Evolutionary conservation across 768 basidiomycete species (phyloP).

Genomic region (Rhodotorula sphaerocarpa): DNA sequence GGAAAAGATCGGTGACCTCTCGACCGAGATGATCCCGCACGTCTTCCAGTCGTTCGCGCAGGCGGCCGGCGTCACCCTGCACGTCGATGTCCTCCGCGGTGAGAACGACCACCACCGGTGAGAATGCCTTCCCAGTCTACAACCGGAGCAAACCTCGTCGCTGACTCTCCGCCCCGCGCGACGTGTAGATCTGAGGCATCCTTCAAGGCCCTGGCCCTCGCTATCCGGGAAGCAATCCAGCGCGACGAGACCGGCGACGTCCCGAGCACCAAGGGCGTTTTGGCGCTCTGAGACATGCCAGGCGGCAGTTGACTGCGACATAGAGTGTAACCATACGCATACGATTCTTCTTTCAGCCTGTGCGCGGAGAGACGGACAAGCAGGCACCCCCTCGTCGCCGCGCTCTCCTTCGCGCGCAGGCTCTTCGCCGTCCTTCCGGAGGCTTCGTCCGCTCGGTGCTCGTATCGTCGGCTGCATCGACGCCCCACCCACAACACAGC

Average conservation of each 20-base stretch:
- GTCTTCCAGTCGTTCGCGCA: constrained; percentile 97
- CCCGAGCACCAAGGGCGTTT: constrained; percentile 92
- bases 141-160: background rate
- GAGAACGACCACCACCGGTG: constrained; percentile 97
- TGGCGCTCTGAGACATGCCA: constrained; percentile 46
- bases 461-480: too few species aligned
- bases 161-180: background rate
- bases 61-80: constrained; percentile 84
- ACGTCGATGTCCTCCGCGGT: constrained; percentile 86
- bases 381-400: too few species aligned
- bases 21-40: constrained; percentile 97
- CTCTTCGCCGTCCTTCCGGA: too few species aligned
- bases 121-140: too few species aligned
- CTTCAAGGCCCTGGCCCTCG: constrained; percentile 93
- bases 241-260: constrained; percentile 80
- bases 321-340: background rate
- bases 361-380: background rate
- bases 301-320: background rate
- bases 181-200: constrained; percentile 77
- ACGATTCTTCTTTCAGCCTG: too few species aligned
- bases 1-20: constrained; percentile 88
- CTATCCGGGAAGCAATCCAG: constrained; percentile 89
- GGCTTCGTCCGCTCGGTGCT: too few species aligned
- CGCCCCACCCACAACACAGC: too few species aligned
- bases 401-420: too few species aligned